phyloP scores from a whole-genome alignment of 805 yeast genomes.

The Ogataea henricii region DNA sequence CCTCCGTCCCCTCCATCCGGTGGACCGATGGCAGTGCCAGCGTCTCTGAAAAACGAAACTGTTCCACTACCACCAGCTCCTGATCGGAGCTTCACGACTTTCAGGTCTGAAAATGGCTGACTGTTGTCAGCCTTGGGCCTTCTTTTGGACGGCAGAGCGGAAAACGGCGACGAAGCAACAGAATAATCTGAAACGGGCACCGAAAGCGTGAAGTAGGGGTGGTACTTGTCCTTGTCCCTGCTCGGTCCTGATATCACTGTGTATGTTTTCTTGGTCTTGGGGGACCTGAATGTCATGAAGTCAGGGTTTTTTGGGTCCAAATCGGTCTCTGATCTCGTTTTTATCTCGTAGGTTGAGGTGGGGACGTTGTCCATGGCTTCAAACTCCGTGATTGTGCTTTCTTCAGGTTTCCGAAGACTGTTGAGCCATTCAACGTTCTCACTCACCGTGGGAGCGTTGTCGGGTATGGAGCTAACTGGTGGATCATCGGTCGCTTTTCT shows the following conservation, averaged over 20 bases:
- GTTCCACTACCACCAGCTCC: slow-evolving; percentile 92
- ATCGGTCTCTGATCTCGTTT: slow-evolving; percentile 23
- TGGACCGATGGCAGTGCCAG: slow-evolving; percentile 84
- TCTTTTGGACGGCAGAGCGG: slow-evolving; percentile 35
- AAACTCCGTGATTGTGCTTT: background rate
- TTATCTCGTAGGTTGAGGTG: slow-evolving; percentile 24
- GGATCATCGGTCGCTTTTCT: background rate
- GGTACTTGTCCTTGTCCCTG: slow-evolving; percentile 2
- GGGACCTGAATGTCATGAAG: slow-evolving; percentile 12
- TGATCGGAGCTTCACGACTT: slow-evolving; percentile 63
- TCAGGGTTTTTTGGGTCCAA: slow-evolving; percentile 20
- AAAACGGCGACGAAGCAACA: slow-evolving; percentile 42
- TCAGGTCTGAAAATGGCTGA: slow-evolving; percentile 60
- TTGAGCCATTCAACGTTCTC: slow-evolving; percentile 38
- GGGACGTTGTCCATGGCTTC: slow-evolving; percentile 20
- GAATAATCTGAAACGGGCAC: slow-evolving; percentile 35
- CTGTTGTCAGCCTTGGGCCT: slow-evolving; percentile 46
- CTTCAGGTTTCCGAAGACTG: slow-evolving; percentile 11
- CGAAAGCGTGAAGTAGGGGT: slow-evolving; percentile 30
- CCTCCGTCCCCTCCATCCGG: slow-evolving; percentile 99
- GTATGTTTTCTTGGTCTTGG: slow-evolving; percentile 14
- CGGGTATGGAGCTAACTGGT: slow-evolving; percentile 29
- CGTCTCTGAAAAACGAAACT: slow-evolving; percentile 83
- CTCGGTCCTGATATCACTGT: slow-evolving; percentile 20
- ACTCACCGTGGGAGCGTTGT: slow-evolving; percentile 37